phyloP scores from a whole-genome alignment of 2,329 filamentous ascomycete species.

The Pseudogymnoascus verrucosus region DNA sequence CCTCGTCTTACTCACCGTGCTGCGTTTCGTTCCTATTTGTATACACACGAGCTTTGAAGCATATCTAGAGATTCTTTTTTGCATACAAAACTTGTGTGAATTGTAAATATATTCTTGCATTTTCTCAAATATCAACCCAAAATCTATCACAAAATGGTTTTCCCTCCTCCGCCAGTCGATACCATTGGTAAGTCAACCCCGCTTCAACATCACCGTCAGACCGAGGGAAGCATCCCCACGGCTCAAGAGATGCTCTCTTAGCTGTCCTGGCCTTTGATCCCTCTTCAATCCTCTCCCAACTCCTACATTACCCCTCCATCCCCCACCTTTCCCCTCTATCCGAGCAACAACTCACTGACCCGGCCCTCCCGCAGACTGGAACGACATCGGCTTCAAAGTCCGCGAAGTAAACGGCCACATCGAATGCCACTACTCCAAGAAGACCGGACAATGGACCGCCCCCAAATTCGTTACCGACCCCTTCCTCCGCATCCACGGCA shows the following conservation, averaged over 20 bases:
- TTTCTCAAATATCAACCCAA: not conserved
- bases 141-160: constrained; percentile 34
- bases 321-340: not conserved
- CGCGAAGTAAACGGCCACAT: constrained; percentile 95
- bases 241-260: not conserved
- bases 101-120: not conserved
- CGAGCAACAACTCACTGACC: not conserved
- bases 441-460: constrained; percentile 67
- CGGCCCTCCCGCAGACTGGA: constrained; percentile 59
- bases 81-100: not conserved
- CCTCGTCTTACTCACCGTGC: constrained; percentile 5
- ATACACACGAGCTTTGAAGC: not conserved
- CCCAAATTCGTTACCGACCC: constrained; percentile 77
- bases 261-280: not conserved
- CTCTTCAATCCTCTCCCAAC: not conserved
- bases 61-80: not conserved
- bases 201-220: not conserved
- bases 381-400: constrained; percentile 84
- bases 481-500: constrained; percentile 82
- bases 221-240: not conserved
- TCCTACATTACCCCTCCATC: constrained; percentile 1
- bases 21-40: not conserved
- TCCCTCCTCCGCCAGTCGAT: constrained; percentile 69
- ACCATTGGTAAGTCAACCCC: constrained; percentile 53
- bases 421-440: constrained; percentile 71